These are phyloP conservation scores for Barnettozyma populi DNA, from an alignment of 805 yeast species.

Conservation along the genomic window DNA sequence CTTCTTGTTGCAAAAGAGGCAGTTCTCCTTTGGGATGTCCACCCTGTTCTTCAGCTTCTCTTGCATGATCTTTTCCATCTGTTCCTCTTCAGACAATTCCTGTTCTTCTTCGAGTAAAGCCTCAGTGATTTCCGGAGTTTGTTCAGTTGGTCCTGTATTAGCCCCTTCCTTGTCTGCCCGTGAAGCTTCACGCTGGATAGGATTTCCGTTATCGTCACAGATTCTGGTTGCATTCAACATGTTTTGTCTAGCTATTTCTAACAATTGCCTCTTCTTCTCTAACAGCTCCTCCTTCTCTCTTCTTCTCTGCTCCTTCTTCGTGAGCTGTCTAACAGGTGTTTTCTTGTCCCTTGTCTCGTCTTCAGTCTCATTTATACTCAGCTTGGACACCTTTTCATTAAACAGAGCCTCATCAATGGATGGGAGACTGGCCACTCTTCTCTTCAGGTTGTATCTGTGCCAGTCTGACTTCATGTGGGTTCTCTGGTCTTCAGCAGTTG, in stretches of 20 bases:
- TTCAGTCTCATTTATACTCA: constrained; percentile 20
- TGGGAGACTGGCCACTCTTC: constrained; percentile 86
- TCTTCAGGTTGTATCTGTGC: constrained; percentile 94
- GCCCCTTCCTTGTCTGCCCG: constrained; percentile 6
- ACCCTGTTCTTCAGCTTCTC: constrained; percentile 36
- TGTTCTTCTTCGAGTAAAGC: constrained; percentile 19
- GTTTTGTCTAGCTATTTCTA: constrained; percentile 36
- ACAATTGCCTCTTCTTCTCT: constrained; percentile 35
- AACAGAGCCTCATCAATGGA: constrained; percentile 62
- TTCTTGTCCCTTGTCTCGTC: constrained; percentile 17
- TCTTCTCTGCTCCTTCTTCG: constrained; percentile 38
- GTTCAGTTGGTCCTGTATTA: neutral
- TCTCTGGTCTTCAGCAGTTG: constrained; percentile 72
- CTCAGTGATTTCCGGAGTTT: constrained; percentile 5
- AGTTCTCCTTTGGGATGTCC: constrained; percentile 43
- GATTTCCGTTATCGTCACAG: constrained; percentile 9
- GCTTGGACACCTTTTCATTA: constrained; percentile 56
- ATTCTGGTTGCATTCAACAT: constrained; percentile 27
- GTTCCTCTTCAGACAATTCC: constrained; percentile 32
- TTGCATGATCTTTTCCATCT: constrained; percentile 32
- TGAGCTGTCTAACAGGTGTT: constrained; percentile 26
- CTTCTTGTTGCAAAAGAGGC: constrained; percentile 49
- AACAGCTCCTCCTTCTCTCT: constrained; percentile 37
- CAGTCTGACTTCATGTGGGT: constrained; percentile 95
- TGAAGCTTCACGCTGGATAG: neutral